Conservation (phyloP, 768 basidiomycete genomes). For the Lactarius sp. region DNA sequence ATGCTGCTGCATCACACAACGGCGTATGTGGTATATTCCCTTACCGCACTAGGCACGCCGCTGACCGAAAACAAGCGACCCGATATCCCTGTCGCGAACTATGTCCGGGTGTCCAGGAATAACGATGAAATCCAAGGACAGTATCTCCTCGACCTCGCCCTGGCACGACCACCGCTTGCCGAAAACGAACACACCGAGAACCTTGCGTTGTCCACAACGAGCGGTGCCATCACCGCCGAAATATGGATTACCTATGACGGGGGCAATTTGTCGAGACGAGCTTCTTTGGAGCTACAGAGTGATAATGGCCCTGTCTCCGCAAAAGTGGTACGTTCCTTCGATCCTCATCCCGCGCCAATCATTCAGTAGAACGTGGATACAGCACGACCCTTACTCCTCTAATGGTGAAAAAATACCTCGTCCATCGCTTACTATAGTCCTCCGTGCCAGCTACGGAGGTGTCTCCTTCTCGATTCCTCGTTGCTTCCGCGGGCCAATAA, state of each 20-base stretch:
- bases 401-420: not conserved
- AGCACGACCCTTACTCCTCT: not conserved
- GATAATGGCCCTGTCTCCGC: not conserved
- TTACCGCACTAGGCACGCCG: no score
- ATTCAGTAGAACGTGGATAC: not conserved
- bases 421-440: not conserved
- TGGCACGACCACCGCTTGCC: not conserved
- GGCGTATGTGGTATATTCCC: no score
- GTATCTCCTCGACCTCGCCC: slow-evolving; percentile 10
- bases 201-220: slow-evolving; percentile 6
- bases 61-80: not conserved
- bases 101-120: not conserved
- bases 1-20: no score
- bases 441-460: slow-evolving; percentile 5
- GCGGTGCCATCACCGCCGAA: not conserved
- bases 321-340: slow-evolving; percentile 9
- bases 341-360: no score
- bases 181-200: not conserved
- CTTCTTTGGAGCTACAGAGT: not conserved
- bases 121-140: not conserved
- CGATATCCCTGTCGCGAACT: not conserved
- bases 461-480: slow-evolving; percentile 5
- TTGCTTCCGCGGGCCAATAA: slow-evolving; percentile 7
- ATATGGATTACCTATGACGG: not conserved
- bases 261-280: not conserved